Base-by-base conservation (phyloP, 1,139 yeast genomes). In the Hyphopichia fennica region DNA sequence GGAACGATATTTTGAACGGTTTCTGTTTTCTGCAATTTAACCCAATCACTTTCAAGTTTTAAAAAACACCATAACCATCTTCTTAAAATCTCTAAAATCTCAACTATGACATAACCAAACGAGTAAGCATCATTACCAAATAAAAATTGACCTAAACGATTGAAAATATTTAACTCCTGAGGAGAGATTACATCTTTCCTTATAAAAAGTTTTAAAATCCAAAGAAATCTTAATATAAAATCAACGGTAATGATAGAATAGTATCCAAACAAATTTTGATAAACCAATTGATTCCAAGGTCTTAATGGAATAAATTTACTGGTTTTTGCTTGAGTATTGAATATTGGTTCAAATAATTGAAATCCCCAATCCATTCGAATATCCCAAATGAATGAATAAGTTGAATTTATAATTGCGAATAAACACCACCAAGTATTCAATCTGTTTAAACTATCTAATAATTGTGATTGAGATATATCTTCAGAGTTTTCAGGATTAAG, bases 51-150 rank as follows among this genome's bases (percentile, higher is more conserved):
- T 54, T 91, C 97, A 27, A 90, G 67, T 58, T 95, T 84, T 56
- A 91, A 69, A 52, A 88, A 79, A 40, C 91, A 80, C 99, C 99
- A 93, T 45, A 89, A 65, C 81, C 93, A 88, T 53, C 99, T 75
- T 63, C 99, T 75, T 10, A 82, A 52, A 10, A 93, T 72, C 60
- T 93, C 99, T 41, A 90, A 63, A 9, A 79, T 54, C 54, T 91
- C 95, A 40, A 88, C 62, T 7, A 75, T 57, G 45, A 84, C 82
- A 51, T 78, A 72, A 1, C 93, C 95, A 19, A 74, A 63, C 20
- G 82, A 77, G 50, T 72, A 79, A 20, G 81, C 67, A 53, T 67
- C 73, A 50, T 65, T 71, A 29, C 69, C 74, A 53, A 69, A 73
- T 40, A 73, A 56, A 38, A 72, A 70, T 45, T 17, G 53, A 46